A percentile compares a stretch with the other conserved stretches of the same genome.
Evolutionary conservation across 495 filamentous ascomycete genomes (phyloP).

Genomic region (Aspergillus leporis): DNA sequence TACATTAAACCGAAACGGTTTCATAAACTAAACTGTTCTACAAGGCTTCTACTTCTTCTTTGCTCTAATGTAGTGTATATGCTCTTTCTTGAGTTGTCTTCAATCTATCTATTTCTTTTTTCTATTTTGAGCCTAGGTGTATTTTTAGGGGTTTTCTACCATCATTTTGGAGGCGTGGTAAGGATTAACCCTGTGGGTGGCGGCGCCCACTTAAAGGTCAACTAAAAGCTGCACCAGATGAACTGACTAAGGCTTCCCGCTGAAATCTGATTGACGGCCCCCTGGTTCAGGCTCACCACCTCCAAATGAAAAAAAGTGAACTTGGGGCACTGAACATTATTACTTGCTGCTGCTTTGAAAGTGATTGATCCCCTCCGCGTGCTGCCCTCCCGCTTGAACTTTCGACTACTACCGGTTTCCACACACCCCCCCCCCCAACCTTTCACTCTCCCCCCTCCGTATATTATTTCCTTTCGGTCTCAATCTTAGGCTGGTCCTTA

Average conservation of each 20-base stretch:
- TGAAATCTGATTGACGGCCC: slow-evolving; percentile 5
- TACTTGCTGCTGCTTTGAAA: not conserved
- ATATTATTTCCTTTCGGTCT: slow-evolving; percentile 13
- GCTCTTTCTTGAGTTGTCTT: not conserved
- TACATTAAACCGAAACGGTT: not conserved
- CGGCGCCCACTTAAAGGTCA: not conserved
- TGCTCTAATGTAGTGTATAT: not conserved
- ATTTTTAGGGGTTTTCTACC: not conserved
- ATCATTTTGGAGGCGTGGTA: not conserved
- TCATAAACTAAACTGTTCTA: not conserved
- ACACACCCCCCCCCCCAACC: not conserved
- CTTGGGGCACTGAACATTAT: not conserved
- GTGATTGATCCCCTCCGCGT: slow-evolving; percentile 2
- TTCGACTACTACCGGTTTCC: not conserved
- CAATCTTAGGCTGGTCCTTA: slow-evolving; percentile 25
- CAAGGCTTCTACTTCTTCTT: not conserved
- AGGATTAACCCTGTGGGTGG: not conserved
- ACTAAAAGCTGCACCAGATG: not conserved
- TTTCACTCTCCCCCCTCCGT: not conserved
- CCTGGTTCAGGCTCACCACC: slow-evolving; percentile 13
- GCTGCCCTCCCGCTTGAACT: slow-evolving; percentile 1
- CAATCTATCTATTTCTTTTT: not conserved
- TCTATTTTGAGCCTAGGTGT: not conserved
- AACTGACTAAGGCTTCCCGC: not conserved
- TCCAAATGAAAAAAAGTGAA: not conserved